Evolutionary conservation across 257 asterid genomes (phyloP), one percentile per base, ranked within the genome.

Genomic region (Lycium ferocissimum): DNA sequence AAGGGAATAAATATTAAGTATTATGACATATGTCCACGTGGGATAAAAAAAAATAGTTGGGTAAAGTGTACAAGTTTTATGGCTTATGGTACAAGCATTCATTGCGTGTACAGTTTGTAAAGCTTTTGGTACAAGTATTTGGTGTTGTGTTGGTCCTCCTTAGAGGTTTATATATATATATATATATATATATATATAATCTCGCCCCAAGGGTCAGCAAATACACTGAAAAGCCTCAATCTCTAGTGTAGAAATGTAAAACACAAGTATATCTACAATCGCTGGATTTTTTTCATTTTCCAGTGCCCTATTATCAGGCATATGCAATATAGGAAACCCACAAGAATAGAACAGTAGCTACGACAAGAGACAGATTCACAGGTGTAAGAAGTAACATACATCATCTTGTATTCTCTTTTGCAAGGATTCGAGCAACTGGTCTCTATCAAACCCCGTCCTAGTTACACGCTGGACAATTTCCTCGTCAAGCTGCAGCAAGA

Each of bases 391-490:
- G 73, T 72, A 58, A 81, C 85, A 58, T 92, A 94, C 99, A 90
- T 94, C 97, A 90, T 96, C 94, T 90, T 94, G 99, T 84, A 90
- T 88, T 86, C 97, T 93, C 43, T 86, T 96, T 85, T 93, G 95
- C 56, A 96, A 90, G 80, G 99, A 93, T 81, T 93, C 95, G 76
- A 94, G 92, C 82, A 96, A 91, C 85, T 92, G 97, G 88, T 67
- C 89, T 88, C 93, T 90, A 86, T 89, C 95, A 87, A 92, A 87
- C 83, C 98, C 95, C 98, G 93, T 93, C 92, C 90, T 89, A 81
- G 89, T 84, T 82, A 95, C 99, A 89, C 94, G 91, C 89, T 90
- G 94, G 80, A 96, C 84, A 80, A 93, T 91, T 53, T 95, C 98
- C 86, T 94, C 99, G 38, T 96, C 99, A 85, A 93, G 93, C 98